Conservation (phyloP, 352 stramenopile genomes). For the Phytophthora niederhauseri region DNA sequence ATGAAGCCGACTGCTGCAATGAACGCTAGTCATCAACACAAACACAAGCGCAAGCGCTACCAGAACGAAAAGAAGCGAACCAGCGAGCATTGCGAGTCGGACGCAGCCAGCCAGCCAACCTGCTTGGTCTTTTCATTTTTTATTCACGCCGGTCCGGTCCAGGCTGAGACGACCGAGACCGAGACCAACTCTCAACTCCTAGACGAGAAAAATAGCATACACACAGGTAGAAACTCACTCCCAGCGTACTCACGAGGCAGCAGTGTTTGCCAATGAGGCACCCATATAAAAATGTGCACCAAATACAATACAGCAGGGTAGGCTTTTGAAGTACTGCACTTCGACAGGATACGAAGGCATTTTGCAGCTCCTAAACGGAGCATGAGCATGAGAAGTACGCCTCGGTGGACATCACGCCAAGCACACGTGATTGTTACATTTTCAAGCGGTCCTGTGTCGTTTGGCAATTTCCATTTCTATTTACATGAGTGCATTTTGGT, state of each 20-base stretch:
- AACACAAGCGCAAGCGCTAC: not conserved
- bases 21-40: slow-evolving; percentile 3
- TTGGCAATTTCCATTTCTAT: too few species aligned
- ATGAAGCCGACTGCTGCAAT: slow-evolving; percentile 14
- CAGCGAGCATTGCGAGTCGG: slow-evolving; percentile 9
- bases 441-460: too few species aligned
- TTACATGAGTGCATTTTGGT: too few species aligned
- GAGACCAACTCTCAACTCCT: slow-evolving; percentile 1
- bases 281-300: slow-evolving; percentile 25
- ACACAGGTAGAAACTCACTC: slow-evolving; percentile 13
- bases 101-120: slow-evolving; percentile 3
- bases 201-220: slow-evolving; percentile 27
- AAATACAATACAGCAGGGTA: slow-evolving; percentile 7
- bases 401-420: too few species aligned
- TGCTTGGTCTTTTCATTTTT: slow-evolving; percentile 21
- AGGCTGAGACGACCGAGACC: not conserved
- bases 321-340: not conserved
- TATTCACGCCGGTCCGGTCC: slow-evolving; percentile 12
- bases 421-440: too few species aligned
- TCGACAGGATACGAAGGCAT: too few species aligned
- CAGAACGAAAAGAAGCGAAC: slow-evolving; percentile 15
- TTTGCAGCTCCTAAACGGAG: too few species aligned
- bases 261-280: not conserved
- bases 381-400: too few species aligned
- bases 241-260: slow-evolving; percentile 4